phyloP scores from a whole-genome alignment of 179 eudicot genomes.

The Silene coronaria region DNA sequence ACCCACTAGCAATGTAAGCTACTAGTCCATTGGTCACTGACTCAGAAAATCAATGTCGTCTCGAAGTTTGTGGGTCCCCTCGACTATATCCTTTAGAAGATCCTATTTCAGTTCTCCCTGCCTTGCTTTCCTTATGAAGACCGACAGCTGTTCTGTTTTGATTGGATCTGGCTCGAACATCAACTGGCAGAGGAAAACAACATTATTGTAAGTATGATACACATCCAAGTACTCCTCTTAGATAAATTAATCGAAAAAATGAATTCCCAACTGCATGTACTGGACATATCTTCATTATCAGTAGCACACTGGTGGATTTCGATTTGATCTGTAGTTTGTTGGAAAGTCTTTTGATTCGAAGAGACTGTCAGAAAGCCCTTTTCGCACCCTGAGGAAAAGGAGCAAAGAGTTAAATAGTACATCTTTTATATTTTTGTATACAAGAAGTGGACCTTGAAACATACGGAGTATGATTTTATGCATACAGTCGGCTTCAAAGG shows the following conservation, averaged over 20 bases:
- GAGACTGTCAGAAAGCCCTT: conserved; percentile 10
- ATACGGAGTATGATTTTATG: no score
- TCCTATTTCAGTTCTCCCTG: background rate
- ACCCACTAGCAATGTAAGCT: background rate
- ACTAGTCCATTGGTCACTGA: background rate
- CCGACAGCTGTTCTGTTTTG: conserved; percentile 8
- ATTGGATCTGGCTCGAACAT: no score
- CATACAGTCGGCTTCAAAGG: no score
- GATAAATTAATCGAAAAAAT: no score
- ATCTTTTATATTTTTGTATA: no score
- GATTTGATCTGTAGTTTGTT: background rate
- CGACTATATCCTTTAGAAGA: conserved; percentile 5
- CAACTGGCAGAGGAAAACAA: no score
- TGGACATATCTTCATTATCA: conserved; percentile 14
- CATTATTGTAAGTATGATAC: no score
- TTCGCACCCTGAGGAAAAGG: conserved; percentile 17
- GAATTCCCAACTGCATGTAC: no score
- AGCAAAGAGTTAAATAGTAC: no score
- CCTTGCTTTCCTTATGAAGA: conserved; percentile 1
- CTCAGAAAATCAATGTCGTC: no score
- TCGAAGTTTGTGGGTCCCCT: no score
- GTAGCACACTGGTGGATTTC: conserved; percentile 2
- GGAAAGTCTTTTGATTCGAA: conserved; percentile 12
- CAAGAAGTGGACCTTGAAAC: background rate
- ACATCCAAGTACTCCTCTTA: no score